Evolutionary conservation across 441 rosid genomes (phyloP).

Genomic region (Rhodomyrtus psidioides): DNA sequence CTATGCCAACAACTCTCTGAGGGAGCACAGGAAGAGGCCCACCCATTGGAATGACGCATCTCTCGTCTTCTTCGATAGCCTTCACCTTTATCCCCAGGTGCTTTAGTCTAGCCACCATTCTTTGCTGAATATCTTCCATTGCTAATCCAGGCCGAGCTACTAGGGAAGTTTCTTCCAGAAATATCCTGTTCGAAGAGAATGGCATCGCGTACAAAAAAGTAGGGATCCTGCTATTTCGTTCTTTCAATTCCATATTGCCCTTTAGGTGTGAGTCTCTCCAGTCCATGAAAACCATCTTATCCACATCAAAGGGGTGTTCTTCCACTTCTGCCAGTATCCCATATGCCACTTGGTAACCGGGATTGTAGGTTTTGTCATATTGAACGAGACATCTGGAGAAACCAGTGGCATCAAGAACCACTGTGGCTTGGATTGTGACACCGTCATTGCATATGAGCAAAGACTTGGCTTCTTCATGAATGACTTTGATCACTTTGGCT

Average conservation of each 20-base stretch:
- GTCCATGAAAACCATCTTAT: constrained; percentile 94
- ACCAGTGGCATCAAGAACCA: constrained; percentile 96
- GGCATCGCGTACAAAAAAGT: constrained; percentile 95
- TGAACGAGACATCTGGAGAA: constrained; percentile 86
- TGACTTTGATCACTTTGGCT: constrained; percentile 78
- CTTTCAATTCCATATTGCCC: constrained; percentile 31
- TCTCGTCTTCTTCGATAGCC: constrained; percentile 87
- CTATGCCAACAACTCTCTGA: constrained; percentile 88
- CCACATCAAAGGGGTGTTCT: constrained; percentile 82
- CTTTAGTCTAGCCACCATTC: constrained; percentile 86
- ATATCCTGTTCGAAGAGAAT: constrained; percentile 60
- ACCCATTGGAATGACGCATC: constrained; percentile 92
- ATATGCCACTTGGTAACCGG: constrained; percentile 93
- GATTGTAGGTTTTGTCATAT: constrained; percentile 91
- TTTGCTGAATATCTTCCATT: constrained; percentile 81
- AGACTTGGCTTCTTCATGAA: constrained; percentile 78
- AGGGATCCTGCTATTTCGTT: constrained; percentile 60
- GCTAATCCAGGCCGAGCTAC: constrained; percentile 81
- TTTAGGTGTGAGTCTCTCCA: constrained; percentile 89
- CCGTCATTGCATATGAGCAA: constrained; percentile 76
- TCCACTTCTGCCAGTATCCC: constrained; percentile 94
- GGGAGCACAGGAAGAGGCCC: constrained; percentile 94
- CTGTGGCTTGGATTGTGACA: constrained; percentile 65
- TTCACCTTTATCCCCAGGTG: constrained; percentile 78
- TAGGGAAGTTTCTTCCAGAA: constrained; percentile 90